A percentile compares a stretch with the other conserved stretches of the same genome.
Conservation (phyloP, 2,329 filamentous ascomycete genomes). For the Cryphonectria naterciae region DNA sequence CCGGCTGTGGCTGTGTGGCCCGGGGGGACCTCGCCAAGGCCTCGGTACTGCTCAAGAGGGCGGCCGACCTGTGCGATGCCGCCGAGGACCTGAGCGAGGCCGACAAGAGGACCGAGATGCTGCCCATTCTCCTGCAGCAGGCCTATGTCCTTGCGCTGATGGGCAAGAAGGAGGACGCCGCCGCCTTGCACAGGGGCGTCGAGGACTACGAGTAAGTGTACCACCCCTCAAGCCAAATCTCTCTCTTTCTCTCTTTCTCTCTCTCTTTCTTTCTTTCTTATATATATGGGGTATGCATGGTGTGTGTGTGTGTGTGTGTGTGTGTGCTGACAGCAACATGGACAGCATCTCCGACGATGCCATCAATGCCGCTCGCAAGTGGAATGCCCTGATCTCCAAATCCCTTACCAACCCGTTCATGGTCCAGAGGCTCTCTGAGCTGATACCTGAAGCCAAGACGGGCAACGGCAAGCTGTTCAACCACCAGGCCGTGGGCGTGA, state of each 20-base stretch:
- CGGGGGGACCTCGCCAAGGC: constrained; percentile 68
- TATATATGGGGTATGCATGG: background rate
- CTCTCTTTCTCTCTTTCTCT: background rate
- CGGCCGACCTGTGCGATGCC: constrained; percentile 71
- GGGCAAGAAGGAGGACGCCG: constrained; percentile 69
- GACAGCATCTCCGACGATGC: constrained; percentile 68
- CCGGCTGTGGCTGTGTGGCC: constrained; percentile 74
- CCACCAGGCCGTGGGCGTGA: constrained; percentile 67
- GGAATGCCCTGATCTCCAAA: constrained; percentile 59
- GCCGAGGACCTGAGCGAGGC: constrained; percentile 74
- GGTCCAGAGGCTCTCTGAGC: constrained; percentile 63
- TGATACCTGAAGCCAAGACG: constrained; percentile 54
- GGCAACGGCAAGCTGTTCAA: constrained; percentile 68
- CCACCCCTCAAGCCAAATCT: background rate
- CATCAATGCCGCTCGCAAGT: constrained; percentile 67
- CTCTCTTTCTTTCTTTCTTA: no score
- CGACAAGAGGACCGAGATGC: constrained; percentile 74
- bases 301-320: no score
- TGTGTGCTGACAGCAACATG: constrained; percentile 36
- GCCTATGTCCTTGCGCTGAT: constrained; percentile 71
- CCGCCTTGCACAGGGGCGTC: constrained; percentile 64
- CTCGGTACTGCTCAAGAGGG: constrained; percentile 68
- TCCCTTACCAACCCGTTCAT: constrained; percentile 67
- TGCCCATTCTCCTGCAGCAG: constrained; percentile 77
- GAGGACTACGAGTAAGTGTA: constrained; percentile 61